A percentile compares a stretch with the other conserved stretches of the same genome.
Conservation (phyloP, 495 filamentous ascomycete genomes). For the Neurospora intermedia region DNA sequence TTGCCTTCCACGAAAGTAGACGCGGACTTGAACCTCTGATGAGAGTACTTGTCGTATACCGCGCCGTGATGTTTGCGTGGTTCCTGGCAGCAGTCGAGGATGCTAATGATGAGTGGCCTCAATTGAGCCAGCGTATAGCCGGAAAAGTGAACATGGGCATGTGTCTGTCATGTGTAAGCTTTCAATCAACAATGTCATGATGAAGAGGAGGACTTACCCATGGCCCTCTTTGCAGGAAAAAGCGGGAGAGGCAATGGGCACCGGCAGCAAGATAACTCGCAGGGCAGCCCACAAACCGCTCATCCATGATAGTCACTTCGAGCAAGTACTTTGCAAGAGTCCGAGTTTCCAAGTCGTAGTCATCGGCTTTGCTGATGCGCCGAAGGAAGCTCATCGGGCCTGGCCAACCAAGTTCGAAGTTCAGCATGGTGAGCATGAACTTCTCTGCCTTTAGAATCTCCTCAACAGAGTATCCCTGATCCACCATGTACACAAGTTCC, state of each 20-base stretch:
- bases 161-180: slow-evolving; percentile 45
- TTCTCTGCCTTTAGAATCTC: slow-evolving; percentile 96
- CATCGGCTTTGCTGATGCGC: slow-evolving; percentile 95
- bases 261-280: slow-evolving; percentile 87
- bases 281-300: slow-evolving; percentile 84
- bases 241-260: slow-evolving; percentile 83
- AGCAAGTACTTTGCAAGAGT: slow-evolving; percentile 98
- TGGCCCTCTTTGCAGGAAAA: slow-evolving; percentile 77
- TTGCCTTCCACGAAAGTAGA: slow-evolving; percentile 69
- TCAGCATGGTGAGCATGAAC: slow-evolving; percentile 93
- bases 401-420: slow-evolving; percentile 92
- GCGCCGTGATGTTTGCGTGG: slow-evolving; percentile 71
- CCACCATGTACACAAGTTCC: slow-evolving; percentile 98
- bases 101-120: slow-evolving; percentile 58
- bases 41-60: slow-evolving; percentile 84
- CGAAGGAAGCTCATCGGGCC: slow-evolving; percentile 97
- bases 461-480: slow-evolving; percentile 74
- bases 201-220: slow-evolving; percentile 57
- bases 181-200: neutral
- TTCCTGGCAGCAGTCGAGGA: slow-evolving; percentile 79
- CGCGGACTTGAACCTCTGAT: slow-evolving; percentile 70
- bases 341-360: slow-evolving; percentile 91
- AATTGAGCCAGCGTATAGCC: slow-evolving; percentile 84
- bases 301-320: slow-evolving; percentile 95
- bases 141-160: slow-evolving; percentile 79